Evolutionary conservation across 164 flowering plant species (phyloP), one percentile per base, ranked within the genome.

Genomic region (Macadamia tetraphylla): DNA sequence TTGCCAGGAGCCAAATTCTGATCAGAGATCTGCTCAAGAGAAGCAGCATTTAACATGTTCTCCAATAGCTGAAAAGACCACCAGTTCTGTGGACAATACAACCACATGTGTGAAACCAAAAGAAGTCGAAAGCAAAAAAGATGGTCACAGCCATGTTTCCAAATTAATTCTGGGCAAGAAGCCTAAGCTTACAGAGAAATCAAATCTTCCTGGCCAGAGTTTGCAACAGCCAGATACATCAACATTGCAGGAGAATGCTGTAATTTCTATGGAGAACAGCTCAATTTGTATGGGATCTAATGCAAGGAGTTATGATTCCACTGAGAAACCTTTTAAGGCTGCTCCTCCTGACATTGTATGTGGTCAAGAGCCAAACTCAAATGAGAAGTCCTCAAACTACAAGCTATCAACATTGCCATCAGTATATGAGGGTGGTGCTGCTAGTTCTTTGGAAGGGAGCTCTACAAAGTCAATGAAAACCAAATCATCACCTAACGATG

Each of bases 301-400:
- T 2, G 40, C 3, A 35, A 35, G 40, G 40, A 35, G 5, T 2
- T 2, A 35, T 35, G 40, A 35, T 5, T 35, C 40, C 40, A 35
- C 5, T 35, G 40, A 35, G 40, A 35, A 35, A 35, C 40, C 40
- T 5, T 35, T 35, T 35, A 35, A 35, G 40, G 5, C 5, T 5
- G 40, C 40, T 35, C 5, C 40, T 35, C 40, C 40, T 35, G 40
- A 5, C 40, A 35, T 2, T 2, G 40, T 35, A 35, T 35, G 3
- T 35, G 40, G 40, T 5, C 3, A 35, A 5, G 40, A 35, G 40
- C 63, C 48, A n/a, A 60, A 53, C 7, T 63, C 62, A 30, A 53
- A 30, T 68, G 71, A 64, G 63, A 53, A 68, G n/a, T 52, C 62
- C 51, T 49, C 56, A 7, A 67, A 73, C 30, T 62, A 60, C 42